phyloP scores from a whole-genome alignment of 768 basidiomycete genomes.

The Mycena vulgaris region DNA sequence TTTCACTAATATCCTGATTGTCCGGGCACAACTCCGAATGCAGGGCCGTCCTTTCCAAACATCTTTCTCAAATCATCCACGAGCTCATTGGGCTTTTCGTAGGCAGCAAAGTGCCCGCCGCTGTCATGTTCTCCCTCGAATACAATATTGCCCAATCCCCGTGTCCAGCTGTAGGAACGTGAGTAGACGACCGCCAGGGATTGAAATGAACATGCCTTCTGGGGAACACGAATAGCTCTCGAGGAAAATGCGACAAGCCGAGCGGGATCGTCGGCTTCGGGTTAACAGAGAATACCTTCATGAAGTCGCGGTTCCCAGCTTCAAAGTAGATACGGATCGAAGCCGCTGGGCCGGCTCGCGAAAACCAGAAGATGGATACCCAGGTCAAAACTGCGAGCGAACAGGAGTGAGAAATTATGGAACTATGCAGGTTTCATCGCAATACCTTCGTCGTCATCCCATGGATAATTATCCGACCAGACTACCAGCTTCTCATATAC shows the following conservation, averaged over 20 bases:
- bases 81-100: conserved; percentile 24
- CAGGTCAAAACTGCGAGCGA: conserved; percentile 9
- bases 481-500: conserved; percentile 45
- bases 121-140: conserved; percentile 24
- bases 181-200: no score
- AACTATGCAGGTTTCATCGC: background rate
- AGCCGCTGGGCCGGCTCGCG: conserved; percentile 16
- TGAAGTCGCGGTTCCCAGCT: background rate
- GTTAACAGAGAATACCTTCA: background rate
- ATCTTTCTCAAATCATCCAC: conserved; percentile 17
- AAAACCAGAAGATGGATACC: conserved; percentile 24
- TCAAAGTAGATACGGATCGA: conserved; percentile 25
- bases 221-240: background rate
- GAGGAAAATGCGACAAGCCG: conserved; percentile 10
- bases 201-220: no score
- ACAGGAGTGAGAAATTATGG: background rate
- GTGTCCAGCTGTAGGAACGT: background rate
- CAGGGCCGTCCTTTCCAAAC: conserved; percentile 20
- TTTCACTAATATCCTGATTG: conserved; percentile 21
- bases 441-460: conserved; percentile 26
- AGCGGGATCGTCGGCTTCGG: conserved; percentile 5
- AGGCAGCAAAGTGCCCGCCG: conserved; percentile 23
- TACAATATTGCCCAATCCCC: conserved; percentile 12
- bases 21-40: conserved; percentile 18
- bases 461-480: conserved; percentile 25